Evolutionary conservation across 2,329 filamentous ascomycete genomes (phyloP).

Genomic region (Stagonosporopsis tanaceti): DNA sequence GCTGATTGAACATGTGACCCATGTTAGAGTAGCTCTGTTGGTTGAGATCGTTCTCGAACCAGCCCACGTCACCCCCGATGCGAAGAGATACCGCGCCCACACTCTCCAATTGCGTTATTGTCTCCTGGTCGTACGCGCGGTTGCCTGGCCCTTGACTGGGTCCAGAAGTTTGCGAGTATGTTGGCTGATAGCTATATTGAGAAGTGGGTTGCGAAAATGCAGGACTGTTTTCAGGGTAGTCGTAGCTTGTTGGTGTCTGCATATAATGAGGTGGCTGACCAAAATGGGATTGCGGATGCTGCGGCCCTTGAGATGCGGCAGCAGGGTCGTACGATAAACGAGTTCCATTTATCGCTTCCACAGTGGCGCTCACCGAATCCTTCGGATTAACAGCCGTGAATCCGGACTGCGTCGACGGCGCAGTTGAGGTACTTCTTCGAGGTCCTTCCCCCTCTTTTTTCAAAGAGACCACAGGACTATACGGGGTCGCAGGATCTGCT

Average conservation of each 20-base stretch:
- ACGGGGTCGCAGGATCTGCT: conserved; percentile 7
- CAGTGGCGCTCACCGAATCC: neutral
- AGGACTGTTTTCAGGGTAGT: neutral
- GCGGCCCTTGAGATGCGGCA: neutral
- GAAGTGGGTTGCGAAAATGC: conserved; percentile 1
- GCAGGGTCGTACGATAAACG: neutral
- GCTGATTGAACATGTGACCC: neutral
- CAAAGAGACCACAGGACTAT: conserved; percentile 1
- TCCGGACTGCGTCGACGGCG: neutral
- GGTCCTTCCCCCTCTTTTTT: conserved; percentile 10
- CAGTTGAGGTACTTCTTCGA: conserved; percentile 7
- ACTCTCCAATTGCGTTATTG: conserved; percentile 2
- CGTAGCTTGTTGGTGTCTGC: conserved; percentile 1
- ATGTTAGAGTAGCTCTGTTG: neutral
- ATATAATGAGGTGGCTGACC: neutral
- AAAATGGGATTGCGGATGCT: conserved; percentile 7
- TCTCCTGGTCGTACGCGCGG: conserved; percentile 4
- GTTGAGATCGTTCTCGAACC: neutral
- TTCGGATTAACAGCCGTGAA: conserved; percentile 26
- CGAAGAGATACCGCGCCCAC: neutral
- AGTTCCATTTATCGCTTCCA: neutral
- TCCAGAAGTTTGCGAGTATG: conserved; percentile 5
- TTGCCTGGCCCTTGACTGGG: neutral
- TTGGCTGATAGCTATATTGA: neutral
- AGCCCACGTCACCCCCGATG: neutral